phyloP scores from a whole-genome alignment of 306 rosid species.

The Psophocarpus tetragonolobus region DNA sequence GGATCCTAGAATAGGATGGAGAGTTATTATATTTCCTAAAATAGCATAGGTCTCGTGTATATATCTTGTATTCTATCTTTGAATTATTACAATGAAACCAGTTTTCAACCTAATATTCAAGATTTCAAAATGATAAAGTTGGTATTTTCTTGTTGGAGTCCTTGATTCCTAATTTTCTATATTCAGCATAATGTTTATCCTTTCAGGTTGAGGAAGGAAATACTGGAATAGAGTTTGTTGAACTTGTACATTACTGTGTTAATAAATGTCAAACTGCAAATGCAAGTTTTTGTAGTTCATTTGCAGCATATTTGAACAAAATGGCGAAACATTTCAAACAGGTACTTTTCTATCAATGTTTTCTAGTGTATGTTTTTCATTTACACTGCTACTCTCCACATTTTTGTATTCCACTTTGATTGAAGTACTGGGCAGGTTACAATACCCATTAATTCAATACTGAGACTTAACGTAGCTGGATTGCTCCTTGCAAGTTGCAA shows the following conservation, averaged over 20 bases:
- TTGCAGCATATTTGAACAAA: conserved; percentile 35
- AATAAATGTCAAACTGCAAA: conserved; percentile 59
- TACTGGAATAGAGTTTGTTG: conserved; percentile 62
- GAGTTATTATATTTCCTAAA: too few relatives aligned
- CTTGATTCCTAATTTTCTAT: conserved; percentile 1
- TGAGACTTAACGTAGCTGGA: conserved; percentile 74
- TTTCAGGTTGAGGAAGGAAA: conserved; percentile 61
- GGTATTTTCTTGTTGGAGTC: conserved; percentile 3
- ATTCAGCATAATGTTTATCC: conserved; percentile 23
- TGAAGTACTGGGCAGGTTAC: conserved; percentile 49
- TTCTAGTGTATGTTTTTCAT: not conserved
- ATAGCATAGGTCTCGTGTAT: too few relatives aligned
- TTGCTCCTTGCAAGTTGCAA: conserved; percentile 47
- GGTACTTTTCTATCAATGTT: conserved; percentile 51
- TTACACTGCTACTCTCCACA: too few relatives aligned
- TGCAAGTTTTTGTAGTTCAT: conserved; percentile 53
- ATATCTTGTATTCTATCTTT: too few relatives aligned
- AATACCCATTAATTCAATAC: conserved; percentile 54
- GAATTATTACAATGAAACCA: too few relatives aligned
- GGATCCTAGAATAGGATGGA: too few relatives aligned
- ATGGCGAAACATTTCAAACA: conserved; percentile 50
- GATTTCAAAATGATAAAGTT: not conserved
- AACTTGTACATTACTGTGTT: conserved; percentile 71
- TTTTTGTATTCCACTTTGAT: too few relatives aligned
- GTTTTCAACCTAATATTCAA: too few relatives aligned